These are phyloP conservation scores for Annulohypoxylon stygium DNA, from an alignment of 495 filamentous ascomycete genomes.

Conservation along the genomic window DNA sequence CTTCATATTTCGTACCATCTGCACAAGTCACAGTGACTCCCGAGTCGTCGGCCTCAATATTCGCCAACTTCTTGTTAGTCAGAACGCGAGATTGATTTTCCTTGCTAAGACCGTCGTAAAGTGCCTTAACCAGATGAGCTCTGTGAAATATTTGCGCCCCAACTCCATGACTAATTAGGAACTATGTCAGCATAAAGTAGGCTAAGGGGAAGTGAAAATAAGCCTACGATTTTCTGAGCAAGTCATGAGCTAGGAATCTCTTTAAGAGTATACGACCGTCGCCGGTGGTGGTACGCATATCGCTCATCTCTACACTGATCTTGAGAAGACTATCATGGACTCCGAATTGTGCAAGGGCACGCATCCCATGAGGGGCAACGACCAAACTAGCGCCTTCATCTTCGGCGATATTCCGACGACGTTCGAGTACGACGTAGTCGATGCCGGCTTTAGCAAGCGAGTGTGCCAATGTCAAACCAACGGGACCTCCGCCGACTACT, in stretches of 20 bases:
- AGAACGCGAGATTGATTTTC: slow-evolving; percentile 52
- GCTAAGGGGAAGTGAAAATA: background rate
- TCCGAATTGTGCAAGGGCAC: slow-evolving; percentile 62
- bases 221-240: slow-evolving; percentile 11
- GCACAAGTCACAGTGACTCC: slow-evolving; percentile 47
- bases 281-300: background rate
- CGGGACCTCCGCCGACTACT: slow-evolving; percentile 62
- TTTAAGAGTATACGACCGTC: slow-evolving; percentile 9
- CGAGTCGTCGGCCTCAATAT: slow-evolving; percentile 43
- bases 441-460: slow-evolving; percentile 55
- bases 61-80: slow-evolving; percentile 49
- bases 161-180: slow-evolving; percentile 26
- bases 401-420: slow-evolving; percentile 49
- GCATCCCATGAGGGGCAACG: slow-evolving; percentile 45
- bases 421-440: slow-evolving; percentile 62
- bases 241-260: no score
- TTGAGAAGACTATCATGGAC: slow-evolving; percentile 46
- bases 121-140: slow-evolving; percentile 43
- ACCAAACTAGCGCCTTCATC: slow-evolving; percentile 52
- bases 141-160: slow-evolving; percentile 23
- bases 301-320: background rate
- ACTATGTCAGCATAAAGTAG: background rate
- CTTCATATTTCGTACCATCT: slow-evolving; percentile 55
- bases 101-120: slow-evolving; percentile 53
- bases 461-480: slow-evolving; percentile 60